Evolutionary conservation across 768 basidiomycete genomes (phyloP), one percentile per base, ranked within the genome.

Genomic region (Tricholoma matsutake): DNA sequence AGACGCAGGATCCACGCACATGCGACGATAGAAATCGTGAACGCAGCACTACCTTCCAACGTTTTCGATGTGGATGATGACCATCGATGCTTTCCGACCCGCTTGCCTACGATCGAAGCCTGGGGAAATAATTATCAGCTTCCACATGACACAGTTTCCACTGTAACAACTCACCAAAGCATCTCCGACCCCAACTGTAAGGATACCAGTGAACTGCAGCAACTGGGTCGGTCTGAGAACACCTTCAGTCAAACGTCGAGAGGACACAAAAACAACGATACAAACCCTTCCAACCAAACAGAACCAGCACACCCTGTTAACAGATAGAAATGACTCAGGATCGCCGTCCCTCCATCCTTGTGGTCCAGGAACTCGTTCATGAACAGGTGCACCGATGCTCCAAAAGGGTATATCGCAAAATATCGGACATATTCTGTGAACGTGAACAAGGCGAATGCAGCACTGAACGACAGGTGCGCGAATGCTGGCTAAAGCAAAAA

Each of bases 401-500:
- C 94, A 67, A 98, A 92, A 3, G 97, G 97, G 76, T 97, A 98
- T 54, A 99, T 84, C 37, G 97, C 97, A 75, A 98, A 99, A 75
- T 98, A 99, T 61, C 97, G 92, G 64, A 98, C 85, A 78, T 98
- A 98, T 77, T 99, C 97, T 60, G 92, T 88, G 72, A 99, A 98
- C 22, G 88, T 92, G 78, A 99, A 98, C 64, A 94, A 74, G 8
- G 97, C 89, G 73, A 99, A 98, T 1, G 96, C 96, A 18, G 86
- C 89, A 67, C 92, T 96, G 78, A 99, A 97, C 8, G 95, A 87
- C 47, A 98, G 78, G 72, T 98, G 96, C 32, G 92, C 88, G 76
- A 99, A 99, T 2, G 96, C 96, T 22, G 97, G 96, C 96, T 98
- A 74, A 10, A 62, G 18, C 16, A 25, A 47, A n/a, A 34, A 32